A percentile compares a stretch with the other conserved stretches of the same genome.
Conservation (phyloP, 2,329 filamentous ascomycete genomes). For the Colletotrichum paranaense region DNA sequence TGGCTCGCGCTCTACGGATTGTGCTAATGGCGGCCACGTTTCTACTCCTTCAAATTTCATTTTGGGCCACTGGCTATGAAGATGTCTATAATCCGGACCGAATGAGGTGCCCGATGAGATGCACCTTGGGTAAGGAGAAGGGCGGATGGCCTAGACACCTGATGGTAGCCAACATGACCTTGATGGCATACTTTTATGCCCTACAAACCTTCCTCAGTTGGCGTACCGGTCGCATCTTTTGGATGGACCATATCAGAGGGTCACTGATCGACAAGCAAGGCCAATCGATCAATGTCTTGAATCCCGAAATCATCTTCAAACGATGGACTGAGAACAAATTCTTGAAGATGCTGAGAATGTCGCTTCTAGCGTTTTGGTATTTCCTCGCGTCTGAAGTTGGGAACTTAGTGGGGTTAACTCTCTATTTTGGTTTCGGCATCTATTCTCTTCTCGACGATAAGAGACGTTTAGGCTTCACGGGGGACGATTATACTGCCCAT, state of each 20-base stretch:
- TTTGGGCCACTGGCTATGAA: neutral
- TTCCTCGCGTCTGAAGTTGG: constrained; percentile 22
- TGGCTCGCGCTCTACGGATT: neutral
- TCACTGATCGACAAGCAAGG: constrained; percentile 5
- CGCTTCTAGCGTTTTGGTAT: constrained; percentile 4
- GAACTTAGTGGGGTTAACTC: neutral
- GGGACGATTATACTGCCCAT: neutral
- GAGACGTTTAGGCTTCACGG: no score
- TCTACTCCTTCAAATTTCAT: neutral
- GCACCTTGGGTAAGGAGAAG: neutral
- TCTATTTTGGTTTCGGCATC: constrained; percentile 2
- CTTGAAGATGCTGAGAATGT: neutral
- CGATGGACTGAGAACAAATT: neutral
- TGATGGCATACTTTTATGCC: constrained; percentile 15
- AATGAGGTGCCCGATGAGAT: constrained; percentile 9
- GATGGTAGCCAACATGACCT: constrained; percentile 16
- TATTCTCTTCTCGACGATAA: constrained; percentile 17
- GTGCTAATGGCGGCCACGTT: neutral
- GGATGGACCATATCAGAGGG: constrained; percentile 7
- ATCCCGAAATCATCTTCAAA: neutral
- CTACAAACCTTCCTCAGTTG: constrained; percentile 8
- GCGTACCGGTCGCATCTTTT: constrained; percentile 18
- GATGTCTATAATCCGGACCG: neutral
- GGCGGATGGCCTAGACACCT: neutral
- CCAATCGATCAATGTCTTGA: constrained; percentile 3